Evolutionary conservation across 176 grass and related monocot species (phyloP).

Genomic region (Alopecurus myosuroides): DNA sequence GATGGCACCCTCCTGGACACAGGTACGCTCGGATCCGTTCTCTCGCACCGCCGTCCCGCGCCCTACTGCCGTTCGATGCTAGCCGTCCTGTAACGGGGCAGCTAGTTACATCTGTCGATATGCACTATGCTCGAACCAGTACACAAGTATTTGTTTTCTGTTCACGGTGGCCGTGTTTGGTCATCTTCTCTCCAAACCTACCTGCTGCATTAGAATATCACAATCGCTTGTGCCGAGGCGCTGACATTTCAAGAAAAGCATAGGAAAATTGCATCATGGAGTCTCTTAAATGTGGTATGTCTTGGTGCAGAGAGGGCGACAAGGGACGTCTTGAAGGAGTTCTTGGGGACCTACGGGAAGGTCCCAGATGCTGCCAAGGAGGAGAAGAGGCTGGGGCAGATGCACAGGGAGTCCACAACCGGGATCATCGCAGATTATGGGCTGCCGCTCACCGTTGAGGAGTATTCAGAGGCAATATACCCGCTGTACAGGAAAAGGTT

Average conservation of each 20-base stretch:
- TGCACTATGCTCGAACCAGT: neutral
- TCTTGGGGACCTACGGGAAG: constrained; percentile 65
- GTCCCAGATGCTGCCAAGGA: constrained; percentile 54
- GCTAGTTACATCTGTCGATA: neutral
- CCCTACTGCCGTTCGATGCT: neutral
- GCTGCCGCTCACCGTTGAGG: constrained; percentile 53
- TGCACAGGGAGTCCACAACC: constrained; percentile 58
- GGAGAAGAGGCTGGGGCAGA: constrained; percentile 66
- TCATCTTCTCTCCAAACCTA: neutral
- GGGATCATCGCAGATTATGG: constrained; percentile 75
- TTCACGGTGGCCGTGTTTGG: neutral
- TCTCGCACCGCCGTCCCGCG: neutral
- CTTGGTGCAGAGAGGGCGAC: constrained; percentile 63
- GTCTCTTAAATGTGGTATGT: neutral
- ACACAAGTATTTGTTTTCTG: neutral
- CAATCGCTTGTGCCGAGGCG: neutral
- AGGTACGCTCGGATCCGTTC: constrained; percentile 21
- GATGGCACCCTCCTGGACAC: constrained; percentile 83
- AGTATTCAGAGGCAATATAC: constrained; percentile 67
- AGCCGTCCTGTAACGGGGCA: too few relatives aligned
- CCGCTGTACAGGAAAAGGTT: constrained; percentile 71
- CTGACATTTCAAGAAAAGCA: neutral
- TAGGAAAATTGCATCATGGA: neutral
- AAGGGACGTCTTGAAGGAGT: constrained; percentile 51
- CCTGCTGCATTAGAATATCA: neutral